phyloP scores from a whole-genome alignment of 768 basidiomycete species.

The Mycena galericulata region DNA sequence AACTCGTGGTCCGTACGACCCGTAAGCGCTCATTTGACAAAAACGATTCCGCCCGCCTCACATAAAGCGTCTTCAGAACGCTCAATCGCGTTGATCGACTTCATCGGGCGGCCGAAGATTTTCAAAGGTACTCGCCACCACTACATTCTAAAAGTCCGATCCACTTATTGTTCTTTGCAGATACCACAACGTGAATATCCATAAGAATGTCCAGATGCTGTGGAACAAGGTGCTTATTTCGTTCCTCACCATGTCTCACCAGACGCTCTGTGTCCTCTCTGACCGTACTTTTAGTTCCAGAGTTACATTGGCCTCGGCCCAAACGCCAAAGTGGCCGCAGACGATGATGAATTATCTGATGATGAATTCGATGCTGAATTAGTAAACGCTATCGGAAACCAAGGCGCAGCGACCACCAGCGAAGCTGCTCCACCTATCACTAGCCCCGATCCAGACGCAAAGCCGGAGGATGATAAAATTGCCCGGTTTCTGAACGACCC shows the following conservation, averaged over 20 bases:
- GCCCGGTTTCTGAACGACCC: slow-evolving; percentile 15
- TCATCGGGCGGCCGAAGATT: not conserved
- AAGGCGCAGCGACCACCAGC: no score
- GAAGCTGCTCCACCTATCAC: no score
- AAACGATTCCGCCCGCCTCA: no score
- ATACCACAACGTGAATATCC: not conserved
- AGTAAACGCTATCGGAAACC: not conserved
- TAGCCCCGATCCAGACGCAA: not conserved
- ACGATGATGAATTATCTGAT: slow-evolving; percentile 4
- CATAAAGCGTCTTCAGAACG: not conserved
- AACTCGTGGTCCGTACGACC: slow-evolving; percentile 6
- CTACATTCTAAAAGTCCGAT: not conserved
- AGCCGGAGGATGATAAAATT: slow-evolving; percentile 1
- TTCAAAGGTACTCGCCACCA: not conserved
- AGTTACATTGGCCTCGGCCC: not conserved
- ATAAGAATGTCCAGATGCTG: not conserved
- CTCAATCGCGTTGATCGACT: not conserved
- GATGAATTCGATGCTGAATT: not conserved
- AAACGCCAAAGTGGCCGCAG: not conserved
- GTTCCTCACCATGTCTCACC: no score
- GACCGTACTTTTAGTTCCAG: not conserved
- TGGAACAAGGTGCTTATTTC: not conserved
- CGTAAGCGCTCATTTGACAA: slow-evolving; percentile 3
- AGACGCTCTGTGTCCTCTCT: not conserved
- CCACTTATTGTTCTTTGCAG: not conserved